Percentiles rank a stretch among this genome's conserved stretches.
These are phyloP conservation scores for Pyricularia grisea DNA, from an alignment of 2,329 filamentous ascomycete species.

Conservation along the genomic window DNA sequence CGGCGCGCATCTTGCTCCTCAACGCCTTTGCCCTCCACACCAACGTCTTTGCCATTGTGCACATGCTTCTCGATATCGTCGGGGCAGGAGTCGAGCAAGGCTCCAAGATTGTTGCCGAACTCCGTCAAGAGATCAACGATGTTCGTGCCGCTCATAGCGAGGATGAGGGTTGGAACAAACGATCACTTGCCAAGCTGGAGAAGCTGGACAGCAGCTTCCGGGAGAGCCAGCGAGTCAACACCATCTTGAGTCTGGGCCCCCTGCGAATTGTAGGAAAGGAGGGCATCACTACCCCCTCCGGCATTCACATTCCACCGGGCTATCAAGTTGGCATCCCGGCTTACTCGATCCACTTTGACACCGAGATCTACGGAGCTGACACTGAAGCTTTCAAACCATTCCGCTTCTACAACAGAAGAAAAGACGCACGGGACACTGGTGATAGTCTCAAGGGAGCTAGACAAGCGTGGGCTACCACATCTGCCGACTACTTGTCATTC, in stretches of 20 bases:
- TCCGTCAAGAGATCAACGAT: slow-evolving; percentile 4
- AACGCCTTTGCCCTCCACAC: slow-evolving; percentile 29
- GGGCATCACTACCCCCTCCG: background rate
- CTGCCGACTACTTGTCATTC: background rate
- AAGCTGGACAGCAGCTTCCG: slow-evolving; percentile 22
- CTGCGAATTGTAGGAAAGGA: background rate
- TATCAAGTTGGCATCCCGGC: background rate
- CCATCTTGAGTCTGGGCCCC: background rate
- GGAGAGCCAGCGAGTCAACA: slow-evolving; percentile 18
- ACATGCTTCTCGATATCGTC: slow-evolving; percentile 32
- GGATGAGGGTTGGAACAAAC: slow-evolving; percentile 21
- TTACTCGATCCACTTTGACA: background rate
- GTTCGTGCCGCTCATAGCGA: slow-evolving; percentile 16
- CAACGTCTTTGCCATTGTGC: slow-evolving; percentile 23
- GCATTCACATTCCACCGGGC: background rate
- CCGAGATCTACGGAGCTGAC: background rate
- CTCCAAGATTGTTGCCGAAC: slow-evolving; percentile 10
- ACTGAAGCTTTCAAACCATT: background rate
- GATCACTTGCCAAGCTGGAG: slow-evolving; percentile 21
- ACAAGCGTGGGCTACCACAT: background rate
- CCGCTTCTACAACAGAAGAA: background rate
- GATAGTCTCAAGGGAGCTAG: background rate
- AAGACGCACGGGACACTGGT: background rate
- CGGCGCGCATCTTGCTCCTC: slow-evolving; percentile 19
- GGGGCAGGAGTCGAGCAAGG: slow-evolving; percentile 32